phyloP scores from a whole-genome alignment of 768 basidiomycete species.

The Pulveroboletus sp. region DNA sequence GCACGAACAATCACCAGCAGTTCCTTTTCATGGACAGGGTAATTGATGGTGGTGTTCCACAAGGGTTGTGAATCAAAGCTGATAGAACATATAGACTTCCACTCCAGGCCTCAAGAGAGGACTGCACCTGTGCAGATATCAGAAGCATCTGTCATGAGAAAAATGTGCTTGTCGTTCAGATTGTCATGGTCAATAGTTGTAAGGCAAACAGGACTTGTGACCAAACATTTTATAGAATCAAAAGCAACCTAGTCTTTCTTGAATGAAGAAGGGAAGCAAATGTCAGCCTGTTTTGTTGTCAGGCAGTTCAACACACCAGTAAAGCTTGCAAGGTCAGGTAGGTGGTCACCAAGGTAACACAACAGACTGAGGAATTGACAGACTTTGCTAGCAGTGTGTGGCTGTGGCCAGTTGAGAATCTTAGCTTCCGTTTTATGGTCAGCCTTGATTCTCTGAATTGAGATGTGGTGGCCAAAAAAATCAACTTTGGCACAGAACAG shows the following conservation, averaged over 20 bases:
- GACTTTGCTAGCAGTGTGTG: neutral
- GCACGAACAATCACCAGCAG: constrained; percentile 14
- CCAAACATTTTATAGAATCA: neutral
- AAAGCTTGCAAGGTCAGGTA: too few species aligned
- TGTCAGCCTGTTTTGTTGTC: too few species aligned
- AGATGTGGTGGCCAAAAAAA: neutral
- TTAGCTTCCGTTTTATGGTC: neutral
- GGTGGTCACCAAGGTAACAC: neutral
- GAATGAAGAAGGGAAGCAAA: neutral
- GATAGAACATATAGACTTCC: neutral
- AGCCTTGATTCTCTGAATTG: neutral
- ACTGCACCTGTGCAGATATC: neutral
- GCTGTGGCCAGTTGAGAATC: neutral
- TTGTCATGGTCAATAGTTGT: neutral
- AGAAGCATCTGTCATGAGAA: neutral
- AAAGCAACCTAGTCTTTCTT: neutral
- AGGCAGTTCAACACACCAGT: too few species aligned
- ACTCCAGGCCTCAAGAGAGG: neutral
- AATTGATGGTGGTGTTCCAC: constrained; percentile 18
- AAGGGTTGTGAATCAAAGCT: neutral
- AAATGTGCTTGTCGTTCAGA: neutral
- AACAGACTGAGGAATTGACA: neutral
- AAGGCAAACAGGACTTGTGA: neutral
- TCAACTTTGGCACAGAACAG: neutral
- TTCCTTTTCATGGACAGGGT: constrained; percentile 32